Percentiles rank a stretch among this genome's conserved stretches.
These are phyloP conservation scores for Dalbergia oliveri DNA, from an alignment of 306 rosid species.

Conservation along the genomic window DNA sequence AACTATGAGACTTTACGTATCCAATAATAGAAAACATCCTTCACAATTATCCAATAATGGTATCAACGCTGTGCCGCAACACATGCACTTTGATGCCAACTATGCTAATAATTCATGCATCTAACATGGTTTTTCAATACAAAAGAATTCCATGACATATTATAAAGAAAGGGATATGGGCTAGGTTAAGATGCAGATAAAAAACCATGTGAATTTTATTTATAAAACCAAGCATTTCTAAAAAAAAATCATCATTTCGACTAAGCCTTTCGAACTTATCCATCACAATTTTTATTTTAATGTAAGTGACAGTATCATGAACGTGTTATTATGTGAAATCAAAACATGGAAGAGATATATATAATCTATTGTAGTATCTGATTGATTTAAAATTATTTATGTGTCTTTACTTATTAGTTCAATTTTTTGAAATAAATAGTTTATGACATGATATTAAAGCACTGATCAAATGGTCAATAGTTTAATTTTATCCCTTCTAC, in stretches of 20 bases:
- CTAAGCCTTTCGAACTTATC: background rate
- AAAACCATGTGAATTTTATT: background rate
- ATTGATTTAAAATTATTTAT: too few species aligned
- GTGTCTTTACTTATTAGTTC: too few species aligned
- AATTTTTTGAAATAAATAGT: too few species aligned
- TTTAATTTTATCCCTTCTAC: too few species aligned
- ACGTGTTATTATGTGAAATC: background rate
- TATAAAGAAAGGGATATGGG: background rate
- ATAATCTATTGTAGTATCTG: too few species aligned
- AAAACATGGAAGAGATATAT: background rate
- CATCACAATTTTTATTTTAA: background rate
- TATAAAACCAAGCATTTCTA: too few species aligned
- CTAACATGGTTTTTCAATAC: background rate
- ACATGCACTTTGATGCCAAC: conserved; percentile 22
- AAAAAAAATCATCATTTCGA: background rate
- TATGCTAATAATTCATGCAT: background rate
- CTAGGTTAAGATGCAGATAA: background rate
- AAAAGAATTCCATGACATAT: background rate
- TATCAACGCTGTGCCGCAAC: background rate
- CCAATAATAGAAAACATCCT: conserved; percentile 39
- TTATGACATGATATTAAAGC: too few species aligned
- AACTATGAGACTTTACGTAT: background rate
- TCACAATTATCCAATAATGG: conserved; percentile 28
- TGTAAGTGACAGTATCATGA: background rate
- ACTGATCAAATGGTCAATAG: too few species aligned